Conservation (phyloP, 2,329 filamentous ascomycete species). For the Aspergillus fructus region DNA sequence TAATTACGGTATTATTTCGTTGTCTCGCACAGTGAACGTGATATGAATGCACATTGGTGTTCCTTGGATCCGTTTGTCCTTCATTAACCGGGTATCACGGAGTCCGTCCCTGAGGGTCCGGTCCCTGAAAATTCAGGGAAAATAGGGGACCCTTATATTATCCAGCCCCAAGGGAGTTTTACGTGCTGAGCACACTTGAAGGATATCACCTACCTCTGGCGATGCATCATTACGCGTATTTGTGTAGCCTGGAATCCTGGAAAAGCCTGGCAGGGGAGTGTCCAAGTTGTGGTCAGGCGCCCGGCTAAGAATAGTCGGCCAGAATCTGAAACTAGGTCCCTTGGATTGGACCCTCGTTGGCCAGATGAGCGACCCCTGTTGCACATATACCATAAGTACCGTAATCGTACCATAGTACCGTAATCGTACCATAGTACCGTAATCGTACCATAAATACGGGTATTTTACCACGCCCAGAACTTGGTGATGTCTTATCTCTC, state of each 20-base stretch:
- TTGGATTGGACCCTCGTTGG: neutral
- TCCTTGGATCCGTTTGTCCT: neutral
- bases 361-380: neutral
- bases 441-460: neutral
- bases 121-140: neutral
- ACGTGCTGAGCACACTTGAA: neutral
- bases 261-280: neutral
- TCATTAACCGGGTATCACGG: neutral
- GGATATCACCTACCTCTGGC: neutral
- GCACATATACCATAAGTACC: neutral
- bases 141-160: neutral
- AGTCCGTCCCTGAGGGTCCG: constrained; percentile 2
- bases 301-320: constrained; percentile 6
- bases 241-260: neutral
- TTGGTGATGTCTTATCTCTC: constrained; percentile 10
- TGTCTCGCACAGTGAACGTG: too few species aligned
- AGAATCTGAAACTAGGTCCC: constrained; percentile 6
- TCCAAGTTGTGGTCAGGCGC: neutral
- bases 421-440: neutral
- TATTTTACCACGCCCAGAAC: neutral
- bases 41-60: neutral
- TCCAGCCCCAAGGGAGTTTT: neutral
- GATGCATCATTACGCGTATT: neutral
- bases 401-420: constrained; percentile 4
- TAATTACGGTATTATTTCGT: neutral